Base-by-base conservation (phyloP, 768 basidiomycete genomes). In the Trametes maxima region DNA sequence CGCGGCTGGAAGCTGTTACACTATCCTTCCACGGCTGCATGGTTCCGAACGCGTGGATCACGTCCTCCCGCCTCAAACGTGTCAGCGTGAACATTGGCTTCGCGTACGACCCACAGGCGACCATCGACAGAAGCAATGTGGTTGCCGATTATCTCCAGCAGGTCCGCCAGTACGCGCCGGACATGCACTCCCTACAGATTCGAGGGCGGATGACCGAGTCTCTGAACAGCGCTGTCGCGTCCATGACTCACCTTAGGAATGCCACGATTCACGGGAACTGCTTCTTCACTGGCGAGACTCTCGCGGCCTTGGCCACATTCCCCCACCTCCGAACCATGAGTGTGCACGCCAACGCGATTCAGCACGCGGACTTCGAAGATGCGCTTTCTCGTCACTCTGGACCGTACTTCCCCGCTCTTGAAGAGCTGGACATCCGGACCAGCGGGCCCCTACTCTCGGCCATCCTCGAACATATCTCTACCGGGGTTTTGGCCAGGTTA, bases 231-330 rank as follows among this genome's bases (percentile, higher is more conserved):
- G 49, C 50, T 10, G 47, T 68, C 25, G 35, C 57, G 1, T 36
- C 60, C 2, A 50, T 69, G 25, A 25, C 54, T 2, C 54, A 60
- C 2, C 65, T 72, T 25, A 64, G 50, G 22, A 42, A 45, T 7
- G 65, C 72, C 24, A 56, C 59, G 1, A 53, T 73, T 6, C 46
- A 61, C 25, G 59, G 66, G 7, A 55, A 33, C 11, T 56, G 60
- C 13, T 59, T 63, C 51, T 21, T 63, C 14, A 54, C 57, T n/a
- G 25, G 37, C n/a, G 50, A 57, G 13, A 65, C 64, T 2, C 60
- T 73, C 35, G 62, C 60, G 6, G 53, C 66, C 0, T 42, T 72
- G 25, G 62, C 67, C 33, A 28, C 54, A 1, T 60, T 72, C 25
- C 64, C 65, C 3, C 7, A 25, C 21, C 65, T 73, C 14, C 53